phyloP scores from a whole-genome alignment of 1,284 basidiomycete genomes.

The Phellinidium pouzarii region DNA sequence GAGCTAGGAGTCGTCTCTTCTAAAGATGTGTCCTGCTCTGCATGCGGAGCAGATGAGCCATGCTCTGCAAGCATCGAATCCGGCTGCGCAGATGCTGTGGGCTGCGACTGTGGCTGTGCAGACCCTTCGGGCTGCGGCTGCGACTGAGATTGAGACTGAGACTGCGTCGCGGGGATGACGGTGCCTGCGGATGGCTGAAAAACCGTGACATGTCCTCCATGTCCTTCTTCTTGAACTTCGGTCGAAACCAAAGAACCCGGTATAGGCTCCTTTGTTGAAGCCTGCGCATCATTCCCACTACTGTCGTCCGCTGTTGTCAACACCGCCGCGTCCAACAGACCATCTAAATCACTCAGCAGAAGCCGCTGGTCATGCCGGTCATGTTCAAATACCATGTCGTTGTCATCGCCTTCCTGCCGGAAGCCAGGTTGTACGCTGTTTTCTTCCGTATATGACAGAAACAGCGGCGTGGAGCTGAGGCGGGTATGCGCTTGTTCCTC shows the following conservation, averaged over 20 bases:
- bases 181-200: background rate
- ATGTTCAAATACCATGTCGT: background rate
- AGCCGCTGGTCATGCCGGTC: background rate
- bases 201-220: background rate
- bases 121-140: too few species aligned
- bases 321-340: background rate
- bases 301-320: background rate
- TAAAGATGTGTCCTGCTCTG: background rate
- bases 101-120: constrained; percentile 2
- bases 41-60: constrained; percentile 5
- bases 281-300: background rate
- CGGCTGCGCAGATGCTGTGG: background rate
- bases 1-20: background rate
- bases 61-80: constrained; percentile 2
- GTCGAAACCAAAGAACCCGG: too few species aligned
- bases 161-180: constrained; percentile 14
- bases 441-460: background rate
- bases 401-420: background rate
- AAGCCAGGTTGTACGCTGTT: background rate
- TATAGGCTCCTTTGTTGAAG: background rate
- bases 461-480: background rate
- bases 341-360: background rate
- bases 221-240: background rate
- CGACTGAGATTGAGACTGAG: constrained; percentile 8
- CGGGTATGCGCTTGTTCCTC: too few species aligned